phyloP scores from a whole-genome alignment of 148 eudicot species.

The Cornus florida region DNA sequence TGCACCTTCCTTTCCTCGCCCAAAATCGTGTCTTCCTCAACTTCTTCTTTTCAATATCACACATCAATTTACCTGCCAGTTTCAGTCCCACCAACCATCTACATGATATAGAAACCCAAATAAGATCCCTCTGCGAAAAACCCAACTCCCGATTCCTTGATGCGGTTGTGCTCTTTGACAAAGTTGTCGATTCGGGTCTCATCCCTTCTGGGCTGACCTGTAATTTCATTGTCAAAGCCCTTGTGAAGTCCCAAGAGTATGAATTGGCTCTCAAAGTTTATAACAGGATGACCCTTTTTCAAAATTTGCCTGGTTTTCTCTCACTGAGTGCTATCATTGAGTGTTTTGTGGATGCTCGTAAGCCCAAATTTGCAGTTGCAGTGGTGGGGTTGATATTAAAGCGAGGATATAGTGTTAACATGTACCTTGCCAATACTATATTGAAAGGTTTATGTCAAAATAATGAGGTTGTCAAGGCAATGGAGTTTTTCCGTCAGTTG shows the following conservation, averaged over 20 bases:
- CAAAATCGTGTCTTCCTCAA: neutral
- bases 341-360: conserved; percentile 41
- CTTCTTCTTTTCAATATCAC: neutral
- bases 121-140: conserved; percentile 37
- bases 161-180: conserved; percentile 37
- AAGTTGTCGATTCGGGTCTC: conserved; percentile 25
- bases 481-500: conserved; percentile 37
- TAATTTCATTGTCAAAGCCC: conserved; percentile 47
- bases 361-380: conserved; percentile 49
- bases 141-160: conserved; percentile 26
- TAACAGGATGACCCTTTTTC: conserved; percentile 41
- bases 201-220: conserved; percentile 41
- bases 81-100: neutral
- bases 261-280: conserved; percentile 51
- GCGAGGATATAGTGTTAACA: conserved; percentile 44
- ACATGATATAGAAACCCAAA: conserved; percentile 27
- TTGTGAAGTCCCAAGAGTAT: conserved; percentile 37
- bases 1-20: neutral
- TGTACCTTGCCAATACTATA: conserved; percentile 53
- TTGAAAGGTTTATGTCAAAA: conserved; percentile 61
- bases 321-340: conserved; percentile 54
- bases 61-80: neutral
- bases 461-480: conserved; percentile 45
- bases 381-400: conserved; percentile 58
- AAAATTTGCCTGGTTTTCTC: conserved; percentile 40